These are phyloP conservation scores for Pythium aristosporum DNA, from an alignment of 352 stramenopile genomes.

Conservation along the genomic window DNA sequence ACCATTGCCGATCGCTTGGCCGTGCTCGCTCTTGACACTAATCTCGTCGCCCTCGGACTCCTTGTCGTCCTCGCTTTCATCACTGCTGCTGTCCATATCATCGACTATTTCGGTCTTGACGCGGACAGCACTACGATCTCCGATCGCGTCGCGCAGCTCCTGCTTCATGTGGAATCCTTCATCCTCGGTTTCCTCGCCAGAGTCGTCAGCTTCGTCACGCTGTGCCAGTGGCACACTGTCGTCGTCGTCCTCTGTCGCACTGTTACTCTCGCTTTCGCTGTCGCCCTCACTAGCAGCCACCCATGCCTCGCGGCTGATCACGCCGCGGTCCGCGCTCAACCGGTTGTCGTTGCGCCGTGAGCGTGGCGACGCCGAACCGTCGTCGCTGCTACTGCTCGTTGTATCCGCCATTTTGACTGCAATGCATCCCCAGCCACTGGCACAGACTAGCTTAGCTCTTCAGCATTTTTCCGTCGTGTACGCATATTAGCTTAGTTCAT, in stretches of 20 bases:
- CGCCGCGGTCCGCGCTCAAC: constrained; percentile 14
- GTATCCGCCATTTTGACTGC: constrained; percentile 12
- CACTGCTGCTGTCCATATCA: not conserved
- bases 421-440: not conserved
- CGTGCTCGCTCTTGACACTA: not conserved
- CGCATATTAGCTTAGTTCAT: too few species aligned
- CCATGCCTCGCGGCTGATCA: constrained; percentile 21
- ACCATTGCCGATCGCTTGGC: not conserved
- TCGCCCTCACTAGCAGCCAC: constrained; percentile 4
- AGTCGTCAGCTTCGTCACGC: constrained; percentile 4
- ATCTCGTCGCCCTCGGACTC: constrained; percentile 17
- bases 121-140: not conserved
- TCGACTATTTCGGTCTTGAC: constrained; percentile 16
- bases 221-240: constrained; percentile 19
- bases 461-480: too few species aligned
- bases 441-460: constrained; percentile 13
- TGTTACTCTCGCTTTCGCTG: constrained; percentile 15
- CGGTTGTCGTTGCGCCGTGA: not conserved
- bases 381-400: constrained; percentile 19
- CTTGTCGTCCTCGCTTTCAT: not conserved
- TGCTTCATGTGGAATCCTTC: constrained; percentile 3
- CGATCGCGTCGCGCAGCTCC: not conserved
- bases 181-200: constrained; percentile 16
- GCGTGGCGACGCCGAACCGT: constrained; percentile 6
- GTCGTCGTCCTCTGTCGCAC: constrained; percentile 19